Conservation (phyloP, 768 basidiomycete species). For the Leucogyrophana mollusca region DNA sequence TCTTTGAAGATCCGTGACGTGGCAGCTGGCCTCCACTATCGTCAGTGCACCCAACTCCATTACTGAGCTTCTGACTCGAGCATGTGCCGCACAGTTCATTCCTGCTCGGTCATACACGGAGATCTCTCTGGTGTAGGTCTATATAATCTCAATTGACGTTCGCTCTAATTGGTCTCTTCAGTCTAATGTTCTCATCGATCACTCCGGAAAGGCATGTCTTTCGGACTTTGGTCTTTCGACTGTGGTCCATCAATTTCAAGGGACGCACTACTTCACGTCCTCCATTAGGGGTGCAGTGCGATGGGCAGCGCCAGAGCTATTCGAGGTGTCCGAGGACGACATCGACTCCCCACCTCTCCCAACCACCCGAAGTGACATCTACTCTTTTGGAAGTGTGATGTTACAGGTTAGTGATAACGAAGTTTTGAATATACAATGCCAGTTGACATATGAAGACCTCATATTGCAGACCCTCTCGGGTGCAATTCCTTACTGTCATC, state of each 20-base stretch:
- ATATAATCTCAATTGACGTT: background rate
- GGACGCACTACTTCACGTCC: conserved; percentile 22
- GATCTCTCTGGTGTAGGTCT: conserved; percentile 6
- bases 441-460: no score
- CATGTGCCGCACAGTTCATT: no score
- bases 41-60: conserved; percentile 1
- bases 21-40: conserved; percentile 4
- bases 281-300: conserved; percentile 44
- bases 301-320: conserved; percentile 46
- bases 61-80: no score
- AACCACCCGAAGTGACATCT: conserved; percentile 37
- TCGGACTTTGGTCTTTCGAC: conserved; percentile 46
- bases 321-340: conserved; percentile 28
- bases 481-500: background rate
- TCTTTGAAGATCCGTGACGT: conserved; percentile 1
- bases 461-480: conserved; percentile 5
- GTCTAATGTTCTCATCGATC: conserved; percentile 45
- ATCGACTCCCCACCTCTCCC: conserved; percentile 8
- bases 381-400: conserved; percentile 36
- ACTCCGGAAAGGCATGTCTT: conserved; percentile 36
- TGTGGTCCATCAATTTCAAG: conserved; percentile 9
- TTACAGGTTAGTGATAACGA: conserved; percentile 17
- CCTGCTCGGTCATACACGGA: conserved; percentile 1
- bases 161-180: conserved; percentile 12
- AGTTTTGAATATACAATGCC: no score